phyloP scores from a whole-genome alignment of 371 early-diverging fungal species.

The Mucor piriformis region DNA sequence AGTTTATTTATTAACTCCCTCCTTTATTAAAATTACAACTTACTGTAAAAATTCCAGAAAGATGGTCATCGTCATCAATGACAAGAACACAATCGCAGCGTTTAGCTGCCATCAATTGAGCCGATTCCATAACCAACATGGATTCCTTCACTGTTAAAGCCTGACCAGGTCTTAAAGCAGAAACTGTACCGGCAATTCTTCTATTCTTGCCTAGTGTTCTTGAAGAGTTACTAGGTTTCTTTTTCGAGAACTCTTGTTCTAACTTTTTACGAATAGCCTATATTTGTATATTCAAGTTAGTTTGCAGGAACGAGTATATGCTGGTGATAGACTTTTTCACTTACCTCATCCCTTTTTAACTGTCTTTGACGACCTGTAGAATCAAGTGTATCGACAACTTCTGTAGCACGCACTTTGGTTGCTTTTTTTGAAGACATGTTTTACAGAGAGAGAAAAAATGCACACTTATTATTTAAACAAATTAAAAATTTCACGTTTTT shows the following conservation, averaged over 20 bases:
- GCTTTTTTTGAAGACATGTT: conserved; percentile 15
- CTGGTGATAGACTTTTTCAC: background rate
- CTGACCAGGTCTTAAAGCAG: conserved; percentile 82
- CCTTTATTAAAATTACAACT: background rate
- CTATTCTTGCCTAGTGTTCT: conserved; percentile 33
- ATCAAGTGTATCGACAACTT: conserved; percentile 13
- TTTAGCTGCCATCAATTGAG: conserved; percentile 98
- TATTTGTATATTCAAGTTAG: background rate
- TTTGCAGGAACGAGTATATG: background rate
- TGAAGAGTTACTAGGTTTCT: conserved; percentile 45
- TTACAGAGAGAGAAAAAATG: background rate
- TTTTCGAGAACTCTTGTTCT: conserved; percentile 73
- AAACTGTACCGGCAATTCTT: conserved; percentile 81
- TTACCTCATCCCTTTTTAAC: conserved; percentile 29
- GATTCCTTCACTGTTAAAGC: conserved; percentile 91
- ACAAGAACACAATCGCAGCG: conserved; percentile 93
- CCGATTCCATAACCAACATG: conserved; percentile 88
- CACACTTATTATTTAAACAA: background rate
- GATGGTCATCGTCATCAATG: conserved; percentile 88
- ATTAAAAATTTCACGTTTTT: no score
- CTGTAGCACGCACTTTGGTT: conserved; percentile 19
- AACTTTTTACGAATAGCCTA: conserved; percentile 70
- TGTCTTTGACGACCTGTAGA: conserved; percentile 31
- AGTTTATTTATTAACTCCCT: background rate
- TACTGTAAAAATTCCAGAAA: conserved; percentile 93